Evolutionary conservation across 2,329 filamentous ascomycete genomes (phyloP), one percentile per base, ranked within the genome.

Genomic region (Colletotrichum cordylinicola): DNA sequence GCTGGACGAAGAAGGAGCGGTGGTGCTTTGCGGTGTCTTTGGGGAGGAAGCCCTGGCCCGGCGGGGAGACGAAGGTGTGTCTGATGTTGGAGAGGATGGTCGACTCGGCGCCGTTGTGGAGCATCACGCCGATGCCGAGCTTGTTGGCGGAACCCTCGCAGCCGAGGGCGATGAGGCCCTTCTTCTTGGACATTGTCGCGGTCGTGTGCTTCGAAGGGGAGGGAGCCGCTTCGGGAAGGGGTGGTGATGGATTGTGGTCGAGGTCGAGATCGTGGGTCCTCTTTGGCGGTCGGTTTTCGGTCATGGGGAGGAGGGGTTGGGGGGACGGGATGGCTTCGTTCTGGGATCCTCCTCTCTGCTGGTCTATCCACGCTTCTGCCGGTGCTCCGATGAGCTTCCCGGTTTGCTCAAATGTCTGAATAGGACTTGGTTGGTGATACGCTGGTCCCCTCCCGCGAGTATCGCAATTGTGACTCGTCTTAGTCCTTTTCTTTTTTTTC

Each of bases 121-220:
- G 91, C 84, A 99, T 98, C 74, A 99, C 89, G 82, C 97, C 97
- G 74, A 98, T 94, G 79, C 96, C 97, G 68, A 99, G 92, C 87
- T 99, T 99, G 90, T 99, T 99, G 86, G 97, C 97, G 73, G 95
- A 98, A 84, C 97, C 96, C 88, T 99, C 97, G 83, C 89, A 91
- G 78, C 91, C 91, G 78, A 92, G 85, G 79, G 90, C 89, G 78
- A 91, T 88, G 81, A 68, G 72, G 56, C 89, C 86, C 80, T 77
- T 82, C 76, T 81, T 85, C 81, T 79, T 81, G 72, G 33, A 72
- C 79, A 82, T 82, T 64, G 79, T 81, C 29, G 69, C 33, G 5
- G 75, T 67, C 7, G 75, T 74, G 56, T 70, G 71, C 64, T 77
- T 78, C 39, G 68, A 70, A 56, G 67, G 74, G 29, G 72, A 75